Base-by-base conservation (phyloP, 495 filamentous ascomycete species). In the Evansstolkia leycettana region DNA sequence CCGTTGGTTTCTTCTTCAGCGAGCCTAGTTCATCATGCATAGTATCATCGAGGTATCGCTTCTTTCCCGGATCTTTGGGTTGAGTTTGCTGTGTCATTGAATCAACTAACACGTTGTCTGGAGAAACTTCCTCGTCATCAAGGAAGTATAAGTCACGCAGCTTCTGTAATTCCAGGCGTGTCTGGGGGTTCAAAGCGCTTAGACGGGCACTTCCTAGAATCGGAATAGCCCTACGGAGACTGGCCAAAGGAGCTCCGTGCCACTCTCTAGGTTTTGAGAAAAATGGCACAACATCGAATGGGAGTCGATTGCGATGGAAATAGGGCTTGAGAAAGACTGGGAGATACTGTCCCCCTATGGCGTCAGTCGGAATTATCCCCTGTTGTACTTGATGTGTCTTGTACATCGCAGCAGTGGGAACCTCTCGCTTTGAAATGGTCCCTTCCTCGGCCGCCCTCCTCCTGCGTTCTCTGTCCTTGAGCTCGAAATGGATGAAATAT, bases 401-500 rank as follows among this genome's bases (percentile, higher is more conserved):
- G 29, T 19, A 39, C 17, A 15, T 9, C 25, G 15, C 35, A 2
- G 30, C 17, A 10, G 20, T 17, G 4, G 38, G 42, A n/a, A 17
- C 31, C 9, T 14, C 7, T 31, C 34, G 32, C 19, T 23, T 7
- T 4, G 23, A 4, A 0, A 16, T 0, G 2, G 12, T 8, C 11
- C 19, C 37, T 9, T 10, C 31, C 9, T 18, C 17, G 1, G 17
- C 10, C 8, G 32, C n/a, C 1, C 10, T 35, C 7, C 27, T 18
- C 31, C 34, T 40, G 2, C 38, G 18, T 14, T 38, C 18, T 17
- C 23, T 23, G 16, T 47, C 40, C 33, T 38, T 27, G 1, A 31
- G n/a, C 31, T 47, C 48, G 16, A 39, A 42, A 15, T 52, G 17
- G 18, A 30, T 40, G 12, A 40, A 43, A 28, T 23, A 37, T 12